Evolutionary conservation across 352 stramenopile species (phyloP).

Genomic region (Phytophthora fragariaefolia): DNA sequence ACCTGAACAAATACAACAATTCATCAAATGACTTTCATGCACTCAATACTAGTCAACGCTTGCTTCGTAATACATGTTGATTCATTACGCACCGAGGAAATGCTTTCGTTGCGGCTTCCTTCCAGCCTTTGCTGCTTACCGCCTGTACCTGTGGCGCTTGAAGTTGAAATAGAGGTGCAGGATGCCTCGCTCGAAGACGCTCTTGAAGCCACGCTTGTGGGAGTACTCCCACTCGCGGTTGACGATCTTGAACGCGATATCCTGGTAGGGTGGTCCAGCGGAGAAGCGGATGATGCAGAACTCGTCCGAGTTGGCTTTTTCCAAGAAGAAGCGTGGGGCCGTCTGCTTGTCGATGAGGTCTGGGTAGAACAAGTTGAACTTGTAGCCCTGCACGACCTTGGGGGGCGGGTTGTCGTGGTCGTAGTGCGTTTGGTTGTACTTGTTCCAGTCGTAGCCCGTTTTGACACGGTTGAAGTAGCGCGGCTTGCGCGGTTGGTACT

Average conservation of each 20-base stretch:
- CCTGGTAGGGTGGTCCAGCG: constrained; percentile 98
- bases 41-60: too few relatives aligned
- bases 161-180: constrained; percentile 99
- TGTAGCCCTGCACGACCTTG: constrained; percentile 99
- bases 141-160: constrained; percentile 97
- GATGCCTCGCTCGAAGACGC: constrained; percentile 98
- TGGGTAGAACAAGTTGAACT: constrained; percentile 99
- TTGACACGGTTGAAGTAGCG: constrained; percentile 99
- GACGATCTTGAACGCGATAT: constrained; percentile 99
- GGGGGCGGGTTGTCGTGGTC: constrained; percentile 99
- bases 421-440: constrained; percentile 99
- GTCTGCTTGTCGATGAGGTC: constrained; percentile 98
- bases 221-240: constrained; percentile 99
- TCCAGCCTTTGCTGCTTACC: constrained; percentile 55
- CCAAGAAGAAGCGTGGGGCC: constrained; percentile 96
- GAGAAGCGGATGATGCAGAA: constrained; percentile 99
- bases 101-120: neutral
- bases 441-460: constrained; percentile 99
- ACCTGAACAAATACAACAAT: constrained; percentile 31
- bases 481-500: constrained; percentile 98
- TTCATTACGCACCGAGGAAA: too few relatives aligned
- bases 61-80: too few relatives aligned
- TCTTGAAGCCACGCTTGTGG: constrained; percentile 97
- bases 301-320: constrained; percentile 91
- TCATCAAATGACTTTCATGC: constrained; percentile 8